Evolutionary conservation across 306 rosid species (phyloP).

Genomic region (Prunus fruticosa): DNA sequence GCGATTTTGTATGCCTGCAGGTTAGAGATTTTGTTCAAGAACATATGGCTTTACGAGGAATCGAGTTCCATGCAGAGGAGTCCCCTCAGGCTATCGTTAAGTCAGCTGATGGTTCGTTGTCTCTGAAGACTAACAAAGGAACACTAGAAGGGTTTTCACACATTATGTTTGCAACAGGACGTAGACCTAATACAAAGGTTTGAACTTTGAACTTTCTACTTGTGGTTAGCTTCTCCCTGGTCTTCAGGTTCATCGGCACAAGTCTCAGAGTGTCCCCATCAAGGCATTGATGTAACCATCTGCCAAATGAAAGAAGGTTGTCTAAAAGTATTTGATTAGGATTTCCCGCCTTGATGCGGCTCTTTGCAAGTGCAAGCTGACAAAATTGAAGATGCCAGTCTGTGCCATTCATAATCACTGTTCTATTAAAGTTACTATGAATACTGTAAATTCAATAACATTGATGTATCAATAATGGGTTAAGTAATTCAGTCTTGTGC

Average conservation of each 20-base stretch:
- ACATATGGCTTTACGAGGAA: slow-evolving; percentile 87
- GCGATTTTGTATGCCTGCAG: slow-evolving; percentile 44
- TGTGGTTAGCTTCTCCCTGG: background rate
- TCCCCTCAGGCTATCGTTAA: slow-evolving; percentile 73
- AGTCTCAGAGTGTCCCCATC: background rate
- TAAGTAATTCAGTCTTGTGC: slow-evolving; percentile 23
- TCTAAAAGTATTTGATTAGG: background rate
- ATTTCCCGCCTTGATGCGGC: background rate
- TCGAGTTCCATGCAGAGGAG: slow-evolving; percentile 80
- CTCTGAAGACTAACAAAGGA: slow-evolving; percentile 89
- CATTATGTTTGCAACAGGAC: slow-evolving; percentile 97
- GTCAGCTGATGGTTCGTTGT: slow-evolving; percentile 74
- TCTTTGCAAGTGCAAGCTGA: slow-evolving; percentile 10
- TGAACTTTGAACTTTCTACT: slow-evolving; percentile 9
- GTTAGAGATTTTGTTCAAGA: slow-evolving; percentile 79
- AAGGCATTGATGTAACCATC: background rate
- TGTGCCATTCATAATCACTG: background rate
- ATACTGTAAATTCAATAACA: slow-evolving; percentile 10
- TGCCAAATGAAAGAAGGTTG: background rate
- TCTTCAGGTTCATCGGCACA: background rate
- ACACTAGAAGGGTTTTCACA: slow-evolving; percentile 85
- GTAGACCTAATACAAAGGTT: slow-evolving; percentile 89
- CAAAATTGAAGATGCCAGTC: slow-evolving; percentile 16
- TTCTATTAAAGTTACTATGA: slow-evolving; percentile 5
- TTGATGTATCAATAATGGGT: background rate